These are phyloP conservation scores for Fagus crenata DNA, from an alignment of 306 rosid species.

Conservation along the genomic window DNA sequence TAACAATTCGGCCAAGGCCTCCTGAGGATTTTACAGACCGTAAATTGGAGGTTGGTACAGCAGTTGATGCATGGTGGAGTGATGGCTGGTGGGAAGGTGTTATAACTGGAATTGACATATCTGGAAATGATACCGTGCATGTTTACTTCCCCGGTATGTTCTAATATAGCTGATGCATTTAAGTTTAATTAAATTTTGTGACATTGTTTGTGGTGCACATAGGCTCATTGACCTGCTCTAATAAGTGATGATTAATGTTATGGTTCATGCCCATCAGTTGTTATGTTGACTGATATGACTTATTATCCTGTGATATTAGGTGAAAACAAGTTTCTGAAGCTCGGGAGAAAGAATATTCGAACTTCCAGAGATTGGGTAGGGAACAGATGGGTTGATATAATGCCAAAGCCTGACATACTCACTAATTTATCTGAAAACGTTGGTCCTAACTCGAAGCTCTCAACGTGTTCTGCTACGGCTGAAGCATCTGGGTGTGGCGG, in stretches of 20 bases:
- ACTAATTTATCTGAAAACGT: constrained; percentile 39
- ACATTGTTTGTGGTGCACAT: constrained; percentile 10
- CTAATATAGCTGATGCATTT: not conserved
- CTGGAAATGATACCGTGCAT: constrained; percentile 51
- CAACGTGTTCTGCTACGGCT: constrained; percentile 28
- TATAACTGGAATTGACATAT: constrained; percentile 42
- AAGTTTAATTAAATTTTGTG: not conserved
- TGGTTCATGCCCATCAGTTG: not conserved
- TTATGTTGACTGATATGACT: constrained; percentile 34
- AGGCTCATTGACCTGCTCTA: constrained; percentile 19
- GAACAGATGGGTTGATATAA: constrained; percentile 61
- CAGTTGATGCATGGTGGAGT: constrained; percentile 82
- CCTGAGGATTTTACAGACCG: constrained; percentile 34
- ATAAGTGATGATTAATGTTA: constrained; percentile 24
- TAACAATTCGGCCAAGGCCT: constrained; percentile 61
- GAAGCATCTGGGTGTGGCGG: constrained; percentile 29
- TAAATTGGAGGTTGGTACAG: constrained; percentile 52
- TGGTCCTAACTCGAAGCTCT: constrained; percentile 29
- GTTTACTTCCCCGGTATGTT: constrained; percentile 70
- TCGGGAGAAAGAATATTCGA: constrained; percentile 49
- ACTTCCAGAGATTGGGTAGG: constrained; percentile 67
- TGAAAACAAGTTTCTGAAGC: constrained; percentile 50
- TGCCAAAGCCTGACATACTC: constrained; percentile 50
- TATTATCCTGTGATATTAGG: constrained; percentile 44
- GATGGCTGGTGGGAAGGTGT: constrained; percentile 97